Base-by-base conservation (phyloP, 1,139 yeast genomes). In the Magnusiomyces fungicola region DNA sequence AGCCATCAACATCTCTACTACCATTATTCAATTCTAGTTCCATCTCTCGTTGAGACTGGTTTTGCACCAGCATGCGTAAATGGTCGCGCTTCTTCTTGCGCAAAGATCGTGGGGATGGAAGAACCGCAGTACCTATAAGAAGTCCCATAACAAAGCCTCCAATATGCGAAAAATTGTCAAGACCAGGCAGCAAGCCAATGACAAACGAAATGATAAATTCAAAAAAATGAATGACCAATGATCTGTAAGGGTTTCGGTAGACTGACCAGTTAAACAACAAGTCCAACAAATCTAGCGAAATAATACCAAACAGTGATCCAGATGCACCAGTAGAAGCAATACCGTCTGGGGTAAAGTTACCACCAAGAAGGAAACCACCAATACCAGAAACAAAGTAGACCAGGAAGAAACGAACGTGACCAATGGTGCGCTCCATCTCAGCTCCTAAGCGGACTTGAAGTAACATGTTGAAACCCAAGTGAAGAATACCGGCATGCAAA, bases 111-210 rank as follows among this genome's bases (percentile, higher is more conserved):
- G 92, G 92, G 54, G 80, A 83, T 43, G 79, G 72, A 33, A 83
- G 61, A n/a, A 82, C 57, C 0, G 76, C 66, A 0, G 80, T 61
- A 1, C 84, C 80, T 34, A 72, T 57, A 25, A 80, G 64, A 1
- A 80, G 46, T 0, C 92, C 92, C 67, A 80, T 68, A 24, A 80
- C 77, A 65, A 83, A 82, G 3, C 92, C 92, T 4, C 92, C 92
- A 55, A 83, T 76, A 62, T 83, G 92, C 49, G 86, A 76, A 61
- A 83, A 83, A 62, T 83, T 83, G 64, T 83, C 92, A 49, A 83
- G 64, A 0, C 92, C 92, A 0, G 92, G 92, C 19, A 83, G 66
- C 30, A 83, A 67, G 0, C 92, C 92, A 25, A 83, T 66, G 2
- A 77, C 85, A 50, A 83, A 73, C 37, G 83, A 75, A 3, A 83